Evolutionary conservation across 176 grass and related monocot genomes (phyloP), one percentile per base, ranked within the genome.

Genomic region (Pharus latifolius): DNA sequence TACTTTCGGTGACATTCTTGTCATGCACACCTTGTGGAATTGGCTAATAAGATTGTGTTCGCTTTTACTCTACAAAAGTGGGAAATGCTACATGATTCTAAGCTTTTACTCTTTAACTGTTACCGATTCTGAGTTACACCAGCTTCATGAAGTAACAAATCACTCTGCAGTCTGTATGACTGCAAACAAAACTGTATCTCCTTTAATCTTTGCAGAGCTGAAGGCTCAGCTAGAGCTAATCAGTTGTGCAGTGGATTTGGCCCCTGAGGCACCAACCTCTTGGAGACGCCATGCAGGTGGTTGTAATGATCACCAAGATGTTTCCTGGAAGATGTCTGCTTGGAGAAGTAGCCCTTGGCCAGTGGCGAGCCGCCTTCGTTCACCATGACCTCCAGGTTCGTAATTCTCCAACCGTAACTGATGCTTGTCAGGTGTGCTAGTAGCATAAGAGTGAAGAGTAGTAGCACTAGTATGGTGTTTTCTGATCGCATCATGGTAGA

Each of bases 211-310:
- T 72, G 24, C 51, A 42, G 40, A 58, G 17, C 16, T 67, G 29
- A 35, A 33, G 42, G 30, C 23, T 41, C 59, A 15, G 48, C 49
- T 51, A 28, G 49, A 65, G 43, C 56, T 53, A 17, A 31, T 92
- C 82, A 93, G 50, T 95, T 90, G 63, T 95, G 91, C 65, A 95
- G 87, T 81, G 86, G 91, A 34, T 95, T 90, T 74, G 91, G 86
- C 9, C 91, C 87, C 60, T 95, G 87, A 37, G 87, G 91, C 43
- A 95, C 86, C 76, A 77, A 0, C 78, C 91, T 87, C 55, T 84
- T 95, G 44, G 91, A 90, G 11, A 71, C 87, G 11, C 11, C 63
- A 40, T 49, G 74, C 48, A 78, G 75, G 15, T 27, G 25, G 43
- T 17, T 65, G 57, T 24, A 55, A 6, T 52, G 60, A 62, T 49